These are phyloP conservation scores for Omphalotus olearius DNA, from an alignment of 1,284 basidiomycete species.

Conservation along the genomic window DNA sequence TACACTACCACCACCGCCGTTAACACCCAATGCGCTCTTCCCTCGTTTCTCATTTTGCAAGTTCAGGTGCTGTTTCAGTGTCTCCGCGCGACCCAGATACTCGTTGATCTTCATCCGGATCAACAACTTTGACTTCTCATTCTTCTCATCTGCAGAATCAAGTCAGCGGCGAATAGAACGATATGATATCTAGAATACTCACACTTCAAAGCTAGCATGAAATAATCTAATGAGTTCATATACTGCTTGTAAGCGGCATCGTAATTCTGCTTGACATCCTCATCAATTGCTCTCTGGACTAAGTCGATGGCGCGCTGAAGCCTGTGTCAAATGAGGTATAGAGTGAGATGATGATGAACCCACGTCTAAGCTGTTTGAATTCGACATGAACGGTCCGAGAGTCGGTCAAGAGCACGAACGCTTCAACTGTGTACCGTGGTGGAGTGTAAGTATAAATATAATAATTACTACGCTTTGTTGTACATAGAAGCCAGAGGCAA, in stretches of 20 bases:
- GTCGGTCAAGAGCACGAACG: too few species aligned
- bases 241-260: slow-evolving; percentile 92
- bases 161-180: background rate
- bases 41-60: slow-evolving; percentile 60
- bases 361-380: slow-evolving; percentile 17
- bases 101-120: slow-evolving; percentile 91
- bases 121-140: slow-evolving; percentile 86
- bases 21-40: slow-evolving; percentile 76
- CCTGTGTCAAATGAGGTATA: background rate
- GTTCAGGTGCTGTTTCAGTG: slow-evolving; percentile 76
- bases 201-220: slow-evolving; percentile 84
- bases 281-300: slow-evolving; percentile 93
- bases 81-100: slow-evolving; percentile 91
- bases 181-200: slow-evolving; percentile 6
- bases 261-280: slow-evolving; percentile 94
- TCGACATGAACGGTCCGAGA: slow-evolving; percentile 11
- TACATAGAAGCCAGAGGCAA: too few species aligned
- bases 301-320: slow-evolving; percentile 89
- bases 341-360: slow-evolving; percentile 7
- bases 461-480: too few species aligned
- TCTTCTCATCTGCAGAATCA: slow-evolving; percentile 80
- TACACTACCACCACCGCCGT: slow-evolving; percentile 61
- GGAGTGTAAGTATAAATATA: too few species aligned
- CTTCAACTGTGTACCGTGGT: too few species aligned
- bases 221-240: slow-evolving; percentile 96